Evolutionary conservation across 2,329 filamentous ascomycete genomes (phyloP).

Genomic region (Cladosporium halotolerans): DNA sequence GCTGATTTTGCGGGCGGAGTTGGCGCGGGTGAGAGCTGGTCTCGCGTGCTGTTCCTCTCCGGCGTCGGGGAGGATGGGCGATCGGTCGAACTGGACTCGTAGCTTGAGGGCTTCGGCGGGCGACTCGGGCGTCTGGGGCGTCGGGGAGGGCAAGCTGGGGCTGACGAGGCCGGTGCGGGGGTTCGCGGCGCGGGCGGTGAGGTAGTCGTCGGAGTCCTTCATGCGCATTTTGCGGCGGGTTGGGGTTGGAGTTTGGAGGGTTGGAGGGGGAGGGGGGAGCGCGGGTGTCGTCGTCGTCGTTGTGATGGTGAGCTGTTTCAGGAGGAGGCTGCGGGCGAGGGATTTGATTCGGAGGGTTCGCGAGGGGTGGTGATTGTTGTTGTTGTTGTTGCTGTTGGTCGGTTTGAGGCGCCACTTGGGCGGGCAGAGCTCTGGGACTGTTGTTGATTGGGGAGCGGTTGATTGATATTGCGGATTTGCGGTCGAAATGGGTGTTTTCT

Average conservation of each 20-base stretch:
- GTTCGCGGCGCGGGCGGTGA: slow-evolving; percentile 31
- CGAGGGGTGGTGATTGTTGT: background rate
- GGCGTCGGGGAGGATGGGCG: slow-evolving; percentile 16
- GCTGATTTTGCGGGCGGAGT: slow-evolving; percentile 24
- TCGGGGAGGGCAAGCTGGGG: slow-evolving; percentile 23
- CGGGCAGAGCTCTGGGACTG: background rate
- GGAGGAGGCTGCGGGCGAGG: slow-evolving; percentile 11
- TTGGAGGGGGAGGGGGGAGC: background rate
- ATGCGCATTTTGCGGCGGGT: slow-evolving; percentile 23
- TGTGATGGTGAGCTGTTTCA: slow-evolving; percentile 13
- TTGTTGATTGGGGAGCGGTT: background rate
- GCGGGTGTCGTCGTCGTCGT: background rate
- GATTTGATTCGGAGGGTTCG: slow-evolving; percentile 14
- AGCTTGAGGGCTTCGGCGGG: slow-evolving; percentile 25
- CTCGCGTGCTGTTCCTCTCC: too few species aligned
- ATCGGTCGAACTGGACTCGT: background rate
- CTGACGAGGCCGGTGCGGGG: slow-evolving; percentile 30
- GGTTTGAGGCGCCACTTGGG: background rate
- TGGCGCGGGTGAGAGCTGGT: slow-evolving; percentile 13
- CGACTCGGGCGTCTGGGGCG: slow-evolving; percentile 22
- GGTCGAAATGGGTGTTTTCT: background rate
- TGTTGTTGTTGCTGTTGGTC: background rate
- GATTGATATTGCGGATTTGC: background rate
- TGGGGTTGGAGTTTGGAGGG: background rate
- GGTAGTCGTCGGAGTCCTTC: slow-evolving; percentile 32